phyloP scores from a whole-genome alignment of 2,329 filamentous ascomycete genomes.

The Hypoxylon sp. region DNA sequence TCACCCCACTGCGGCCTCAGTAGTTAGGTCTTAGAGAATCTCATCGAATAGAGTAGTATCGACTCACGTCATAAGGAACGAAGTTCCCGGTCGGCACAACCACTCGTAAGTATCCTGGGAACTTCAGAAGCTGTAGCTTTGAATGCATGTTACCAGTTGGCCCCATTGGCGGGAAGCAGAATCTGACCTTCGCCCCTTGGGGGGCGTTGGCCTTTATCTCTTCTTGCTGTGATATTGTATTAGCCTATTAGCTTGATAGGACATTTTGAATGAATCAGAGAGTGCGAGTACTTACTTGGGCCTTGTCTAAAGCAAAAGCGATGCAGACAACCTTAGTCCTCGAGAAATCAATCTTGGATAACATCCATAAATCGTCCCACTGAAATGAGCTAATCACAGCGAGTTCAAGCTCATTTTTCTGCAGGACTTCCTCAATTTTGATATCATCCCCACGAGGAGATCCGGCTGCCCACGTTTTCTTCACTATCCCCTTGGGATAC shows the following conservation, averaged over 20 bases:
- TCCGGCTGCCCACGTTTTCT: constrained; percentile 82
- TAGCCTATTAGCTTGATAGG: constrained; percentile 10
- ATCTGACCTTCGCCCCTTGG: constrained; percentile 65
- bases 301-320: constrained; percentile 65
- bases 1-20: constrained; percentile 76
- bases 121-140: constrained; percentile 92
- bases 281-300: constrained; percentile 59
- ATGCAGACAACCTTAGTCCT: constrained; percentile 73
- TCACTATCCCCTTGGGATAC: constrained; percentile 74
- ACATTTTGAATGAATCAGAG: too few species aligned
- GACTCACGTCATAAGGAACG: constrained; percentile 73
- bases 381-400: constrained; percentile 89
- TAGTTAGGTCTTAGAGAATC: constrained; percentile 2
- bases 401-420: constrained; percentile 76
- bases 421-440: constrained; percentile 87
- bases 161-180: constrained; percentile 87
- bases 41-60: not conserved
- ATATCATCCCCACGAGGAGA: constrained; percentile 78
- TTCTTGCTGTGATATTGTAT: constrained; percentile 57
- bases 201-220: constrained; percentile 64
- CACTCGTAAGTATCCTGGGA: constrained; percentile 77
- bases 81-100: constrained; percentile 91
- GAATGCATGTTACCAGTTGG: constrained; percentile 87
- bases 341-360: constrained; percentile 74
- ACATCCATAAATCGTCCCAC: constrained; percentile 85